Evolutionary conservation across 2,329 filamentous ascomycete species (phyloP).

Genomic region (Penicillium fuscoglaucum): DNA sequence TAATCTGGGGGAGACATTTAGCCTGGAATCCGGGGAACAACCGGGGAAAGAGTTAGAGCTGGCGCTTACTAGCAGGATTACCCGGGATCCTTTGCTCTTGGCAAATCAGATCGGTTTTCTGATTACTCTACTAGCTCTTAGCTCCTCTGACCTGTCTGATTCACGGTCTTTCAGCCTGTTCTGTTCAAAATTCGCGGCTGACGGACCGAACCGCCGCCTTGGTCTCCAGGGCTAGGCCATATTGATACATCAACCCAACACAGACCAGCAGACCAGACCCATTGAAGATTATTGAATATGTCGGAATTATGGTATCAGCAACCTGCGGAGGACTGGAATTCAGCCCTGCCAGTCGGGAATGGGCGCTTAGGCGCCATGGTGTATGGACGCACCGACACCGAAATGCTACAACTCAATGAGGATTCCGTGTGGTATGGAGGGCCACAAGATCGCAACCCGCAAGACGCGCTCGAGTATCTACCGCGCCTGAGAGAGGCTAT

Average conservation of each 20-base stretch:
- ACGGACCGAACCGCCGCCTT: slow-evolving; percentile 6
- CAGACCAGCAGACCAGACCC: neutral
- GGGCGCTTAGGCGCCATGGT: slow-evolving; percentile 51
- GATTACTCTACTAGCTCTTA: neutral
- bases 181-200: neutral
- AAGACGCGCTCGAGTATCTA: slow-evolving; percentile 40
- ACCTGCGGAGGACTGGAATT: slow-evolving; percentile 36
- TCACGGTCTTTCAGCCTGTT: neutral
- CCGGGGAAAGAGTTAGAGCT: slow-evolving; percentile 1
- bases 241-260: neutral
- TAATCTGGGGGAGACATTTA: slow-evolving; percentile 4
- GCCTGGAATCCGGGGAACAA: slow-evolving; percentile 7
- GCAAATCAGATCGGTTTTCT: neutral
- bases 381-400: slow-evolving; percentile 46
- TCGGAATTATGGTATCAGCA: slow-evolving; percentile 33
- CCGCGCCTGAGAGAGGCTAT: slow-evolving; percentile 44
- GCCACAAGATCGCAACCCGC: slow-evolving; percentile 46
- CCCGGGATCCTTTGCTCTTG: neutral
- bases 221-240: neutral
- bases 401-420: slow-evolving; percentile 51
- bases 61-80: neutral
- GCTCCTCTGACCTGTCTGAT: neutral
- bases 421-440: slow-evolving; percentile 53
- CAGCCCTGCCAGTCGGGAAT: slow-evolving; percentile 52
- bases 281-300: slow-evolving; percentile 13